phyloP scores from a whole-genome alignment of 306 rosid species.

The Potentilla sterilis region DNA sequence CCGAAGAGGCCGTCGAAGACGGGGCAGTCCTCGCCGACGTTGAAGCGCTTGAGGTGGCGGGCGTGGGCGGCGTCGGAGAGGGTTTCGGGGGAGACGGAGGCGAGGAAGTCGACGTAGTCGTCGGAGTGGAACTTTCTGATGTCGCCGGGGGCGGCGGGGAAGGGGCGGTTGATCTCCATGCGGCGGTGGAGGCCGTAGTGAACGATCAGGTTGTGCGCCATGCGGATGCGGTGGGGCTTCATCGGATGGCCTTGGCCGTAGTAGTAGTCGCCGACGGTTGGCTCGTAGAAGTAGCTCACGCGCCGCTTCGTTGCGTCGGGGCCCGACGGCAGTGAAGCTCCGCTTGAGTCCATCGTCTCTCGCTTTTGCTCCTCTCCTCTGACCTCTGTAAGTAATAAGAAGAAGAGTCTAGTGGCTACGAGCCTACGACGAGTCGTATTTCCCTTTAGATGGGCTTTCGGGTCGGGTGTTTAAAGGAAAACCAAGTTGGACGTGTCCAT shows the following conservation, averaged over 20 bases:
- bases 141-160: slow-evolving; percentile 51
- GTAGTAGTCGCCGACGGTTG: slow-evolving; percentile 72
- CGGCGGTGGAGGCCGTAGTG: slow-evolving; percentile 80
- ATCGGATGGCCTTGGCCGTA: slow-evolving; percentile 85
- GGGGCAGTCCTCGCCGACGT: slow-evolving; percentile 82
- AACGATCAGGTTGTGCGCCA: slow-evolving; percentile 75
- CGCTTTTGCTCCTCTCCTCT: background rate
- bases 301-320: slow-evolving; percentile 58
- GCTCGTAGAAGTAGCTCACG: slow-evolving; percentile 77
- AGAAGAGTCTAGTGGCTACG: background rate
- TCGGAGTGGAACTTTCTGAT: slow-evolving; percentile 62
- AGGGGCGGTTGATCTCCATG: slow-evolving; percentile 79
- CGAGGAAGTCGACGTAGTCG: slow-evolving; percentile 64
- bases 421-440: background rate
- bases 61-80: slow-evolving; percentile 40
- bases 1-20: slow-evolving; percentile 69
- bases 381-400: too few species aligned
- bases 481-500: background rate
- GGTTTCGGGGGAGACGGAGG: slow-evolving; percentile 58
- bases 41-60: slow-evolving; percentile 72
- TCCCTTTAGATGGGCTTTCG: background rate
- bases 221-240: slow-evolving; percentile 81
- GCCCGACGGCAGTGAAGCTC: slow-evolving; percentile 59
- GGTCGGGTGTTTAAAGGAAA: background rate
- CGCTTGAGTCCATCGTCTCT: slow-evolving; percentile 27